These are phyloP conservation scores for Trichophyton verrucosum DNA, from an alignment of 2,329 filamentous ascomycete species.

Conservation along the genomic window DNA sequence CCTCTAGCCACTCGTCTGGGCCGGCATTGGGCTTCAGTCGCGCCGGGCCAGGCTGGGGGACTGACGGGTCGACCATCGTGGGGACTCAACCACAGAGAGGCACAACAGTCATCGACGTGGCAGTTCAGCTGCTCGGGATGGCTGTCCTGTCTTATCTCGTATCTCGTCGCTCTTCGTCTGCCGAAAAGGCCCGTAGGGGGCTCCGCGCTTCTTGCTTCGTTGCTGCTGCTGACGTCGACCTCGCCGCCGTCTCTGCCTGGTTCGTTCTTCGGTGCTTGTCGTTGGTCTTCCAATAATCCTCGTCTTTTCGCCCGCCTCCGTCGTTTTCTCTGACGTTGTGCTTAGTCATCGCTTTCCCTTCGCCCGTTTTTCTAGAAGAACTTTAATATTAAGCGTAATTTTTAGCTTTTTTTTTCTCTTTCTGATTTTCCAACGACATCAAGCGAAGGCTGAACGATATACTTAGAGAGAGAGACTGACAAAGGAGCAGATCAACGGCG, in stretches of 20 bases:
- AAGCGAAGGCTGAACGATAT: not conserved
- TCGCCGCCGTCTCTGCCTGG: not conserved
- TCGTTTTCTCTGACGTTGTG: not conserved
- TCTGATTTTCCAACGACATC: not conserved
- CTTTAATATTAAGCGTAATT: conserved; percentile 1
- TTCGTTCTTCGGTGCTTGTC: not conserved
- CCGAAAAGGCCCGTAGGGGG: not conserved
- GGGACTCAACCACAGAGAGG: not conserved
- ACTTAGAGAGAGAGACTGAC: not conserved
- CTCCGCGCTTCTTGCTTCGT: not conserved
- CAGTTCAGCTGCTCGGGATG: too few relatives aligned
- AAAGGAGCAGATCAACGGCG: not conserved
- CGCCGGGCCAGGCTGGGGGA: conserved; percentile 85
- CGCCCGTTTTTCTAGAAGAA: not conserved
- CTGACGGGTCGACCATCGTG: conserved; percentile 38
- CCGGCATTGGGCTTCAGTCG: conserved; percentile 71
- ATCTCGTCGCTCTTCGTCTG: not conserved
- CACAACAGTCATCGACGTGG: not conserved
- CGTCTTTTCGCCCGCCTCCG: not conserved
- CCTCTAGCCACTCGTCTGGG: conserved; percentile 90
- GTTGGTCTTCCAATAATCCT: not conserved
- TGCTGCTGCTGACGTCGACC: too few relatives aligned
- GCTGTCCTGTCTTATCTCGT: too few relatives aligned
- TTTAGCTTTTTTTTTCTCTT: not conserved
- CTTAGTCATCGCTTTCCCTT: not conserved